Evolutionary conservation across 441 rosid genomes (phyloP).

Genomic region (Omphalea diandra): DNA sequence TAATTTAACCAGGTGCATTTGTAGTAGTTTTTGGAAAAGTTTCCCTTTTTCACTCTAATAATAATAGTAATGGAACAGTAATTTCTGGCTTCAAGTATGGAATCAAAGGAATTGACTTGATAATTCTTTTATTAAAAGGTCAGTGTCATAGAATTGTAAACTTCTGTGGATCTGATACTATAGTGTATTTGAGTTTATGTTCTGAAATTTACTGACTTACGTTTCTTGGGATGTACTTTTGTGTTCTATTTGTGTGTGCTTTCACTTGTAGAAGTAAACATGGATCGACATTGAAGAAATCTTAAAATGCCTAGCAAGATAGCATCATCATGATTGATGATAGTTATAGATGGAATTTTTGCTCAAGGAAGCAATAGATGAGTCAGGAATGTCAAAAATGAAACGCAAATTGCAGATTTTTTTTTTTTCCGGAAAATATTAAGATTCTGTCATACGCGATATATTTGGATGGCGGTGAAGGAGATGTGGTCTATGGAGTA

Average conservation of each 20-base stretch:
- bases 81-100: neutral
- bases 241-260: neutral
- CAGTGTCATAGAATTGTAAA: neutral
- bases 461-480: neutral
- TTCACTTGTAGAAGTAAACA: neutral
- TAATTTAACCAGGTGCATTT: neutral
- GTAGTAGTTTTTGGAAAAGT: neutral
- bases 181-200: neutral
- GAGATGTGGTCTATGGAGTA: neutral
- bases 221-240: too few species aligned
- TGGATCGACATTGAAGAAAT: neutral
- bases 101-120: neutral
- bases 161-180: too few species aligned
- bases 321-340: neutral
- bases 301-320: neutral
- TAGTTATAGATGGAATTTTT: too few species aligned
- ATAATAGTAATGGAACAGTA: neutral
- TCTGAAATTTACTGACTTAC: neutral
- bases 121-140: neutral
- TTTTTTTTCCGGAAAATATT: too few species aligned
- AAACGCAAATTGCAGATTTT: neutral
- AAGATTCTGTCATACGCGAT: neutral
- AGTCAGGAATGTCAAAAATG: neutral
- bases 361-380: neutral
- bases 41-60: neutral